phyloP scores from a whole-genome alignment of 108 stramenopile species.

The Pseudonitzschia delicatissima region DNA sequence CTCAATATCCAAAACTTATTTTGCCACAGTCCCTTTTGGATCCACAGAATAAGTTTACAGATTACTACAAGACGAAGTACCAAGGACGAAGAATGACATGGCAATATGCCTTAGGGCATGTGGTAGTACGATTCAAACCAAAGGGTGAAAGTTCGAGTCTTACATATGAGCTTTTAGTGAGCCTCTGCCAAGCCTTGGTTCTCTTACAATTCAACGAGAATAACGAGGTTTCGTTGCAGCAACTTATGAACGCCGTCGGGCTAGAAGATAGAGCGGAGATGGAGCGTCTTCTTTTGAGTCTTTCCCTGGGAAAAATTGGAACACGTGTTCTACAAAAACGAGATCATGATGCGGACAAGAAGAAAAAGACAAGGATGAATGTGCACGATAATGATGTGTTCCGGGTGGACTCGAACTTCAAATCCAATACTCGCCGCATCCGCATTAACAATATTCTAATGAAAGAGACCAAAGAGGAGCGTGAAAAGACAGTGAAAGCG shows the following conservation, averaged over 20 bases:
- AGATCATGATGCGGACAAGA: conserved; percentile 49
- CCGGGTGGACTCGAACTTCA: conserved; percentile 73
- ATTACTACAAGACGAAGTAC: conserved; percentile 88
- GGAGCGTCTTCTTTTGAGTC: conserved; percentile 79
- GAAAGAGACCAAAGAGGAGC: conserved; percentile 93
- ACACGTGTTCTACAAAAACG: conserved; percentile 74
- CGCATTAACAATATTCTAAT: conserved; percentile 92
- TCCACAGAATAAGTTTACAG: conserved; percentile 57
- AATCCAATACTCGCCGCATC: conserved; percentile 85
- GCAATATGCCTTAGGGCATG: conserved; percentile 91
- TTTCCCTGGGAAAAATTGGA: conserved; percentile 84
- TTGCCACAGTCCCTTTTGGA: conserved; percentile 59
- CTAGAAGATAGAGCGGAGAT: conserved; percentile 86
- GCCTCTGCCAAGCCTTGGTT: conserved; percentile 91
- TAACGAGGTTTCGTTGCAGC: conserved; percentile 55
- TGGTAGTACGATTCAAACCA: conserved; percentile 57
- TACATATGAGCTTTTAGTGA: conserved; percentile 79
- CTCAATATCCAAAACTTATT: conserved; percentile 61
- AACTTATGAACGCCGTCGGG: conserved; percentile 75
- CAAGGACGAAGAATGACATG: conserved; percentile 95
- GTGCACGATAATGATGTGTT: conserved; percentile 84
- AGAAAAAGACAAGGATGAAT: conserved; percentile 56
- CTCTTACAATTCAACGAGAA: conserved; percentile 81
- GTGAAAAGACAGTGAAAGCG: conserved; percentile 87
- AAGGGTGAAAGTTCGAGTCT: conserved; percentile 38